Evolutionary conservation across 371 early-diverging fungal species (phyloP), one percentile per base, ranked within the genome.

Genomic region (Rhizomucor miehei): DNA sequence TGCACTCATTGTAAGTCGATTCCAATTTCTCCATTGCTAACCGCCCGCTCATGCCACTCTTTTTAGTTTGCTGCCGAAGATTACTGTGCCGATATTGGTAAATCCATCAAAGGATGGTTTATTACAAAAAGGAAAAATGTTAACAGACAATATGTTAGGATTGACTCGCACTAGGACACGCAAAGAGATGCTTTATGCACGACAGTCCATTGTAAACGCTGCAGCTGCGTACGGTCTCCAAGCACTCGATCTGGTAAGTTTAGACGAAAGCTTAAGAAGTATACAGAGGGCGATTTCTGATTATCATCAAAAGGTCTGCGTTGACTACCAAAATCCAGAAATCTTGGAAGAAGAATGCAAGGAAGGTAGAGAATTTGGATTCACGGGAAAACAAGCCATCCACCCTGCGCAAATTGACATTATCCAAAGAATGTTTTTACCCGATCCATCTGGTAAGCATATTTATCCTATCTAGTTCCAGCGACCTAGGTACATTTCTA

Each of bases 301-400:
- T 41, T 6, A 21, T 23, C 45, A 45, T 14, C 1, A 6, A 10
- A 57, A 86, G 88, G 90, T 94, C 16, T 92, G 92, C 58, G 84
- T 93, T 53, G 92, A 93, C 60, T 92, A 85, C 53, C 79, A 90
- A 55, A 75, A 88, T 60, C 62, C 67, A 16, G 77, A 74, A 2
- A 74, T 85, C 35, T 66, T 93, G 65, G 55, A 55, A 16, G 91
- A 89, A 39, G 97, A 96, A 71, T 88, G 92, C 62, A 66, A 64
- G 25, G 92, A 94, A 68, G 97, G 93, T 1, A 81, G 88, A 20
- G 78, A 86, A 48, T 92, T 93, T 86, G 97, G 95, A 5, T 96
- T 94, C 72, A 86, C 92, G 21, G 97, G 97, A 49, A 96, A 96
- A 74, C 94, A 94, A 69, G 94, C 93, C 1, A 92, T 96, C 50